Conservation (phyloP, 1,139 yeast species). For the Entelexis sorbosivorans region DNA sequence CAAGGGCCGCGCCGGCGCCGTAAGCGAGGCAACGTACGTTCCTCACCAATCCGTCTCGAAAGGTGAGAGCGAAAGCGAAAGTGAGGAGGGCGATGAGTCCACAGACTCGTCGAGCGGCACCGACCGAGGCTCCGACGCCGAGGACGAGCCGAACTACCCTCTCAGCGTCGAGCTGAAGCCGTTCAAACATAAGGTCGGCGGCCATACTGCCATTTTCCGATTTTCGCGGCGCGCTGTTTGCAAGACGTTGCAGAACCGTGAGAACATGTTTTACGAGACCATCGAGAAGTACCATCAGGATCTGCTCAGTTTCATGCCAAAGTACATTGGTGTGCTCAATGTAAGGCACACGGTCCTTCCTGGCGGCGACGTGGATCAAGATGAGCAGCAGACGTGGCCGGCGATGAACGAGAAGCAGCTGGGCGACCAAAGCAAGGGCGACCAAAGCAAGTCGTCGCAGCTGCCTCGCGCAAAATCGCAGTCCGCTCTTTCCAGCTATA, state of each 20-base stretch:
- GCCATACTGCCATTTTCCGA: constrained; percentile 92
- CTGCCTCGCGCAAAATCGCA: constrained; percentile 11
- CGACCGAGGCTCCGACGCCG: constrained; percentile 18
- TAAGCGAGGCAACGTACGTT: constrained; percentile 25
- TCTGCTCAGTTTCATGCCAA: constrained; percentile 75
- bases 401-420: not conserved
- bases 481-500: constrained; percentile 11
- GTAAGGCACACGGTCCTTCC: constrained; percentile 48
- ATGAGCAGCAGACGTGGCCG: not conserved
- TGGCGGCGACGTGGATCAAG: not conserved
- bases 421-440: not conserved
- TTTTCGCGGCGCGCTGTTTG: constrained; percentile 92
- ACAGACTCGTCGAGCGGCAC: constrained; percentile 23
- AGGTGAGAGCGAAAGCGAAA: constrained; percentile 4
- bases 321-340: constrained; percentile 83
- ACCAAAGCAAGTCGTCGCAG: not conserved
- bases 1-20: constrained; percentile 18
- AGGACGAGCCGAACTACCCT: constrained; percentile 25
- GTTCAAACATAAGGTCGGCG: constrained; percentile 88
- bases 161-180: constrained; percentile 72
- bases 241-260: constrained; percentile 81
- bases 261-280: constrained; percentile 82
- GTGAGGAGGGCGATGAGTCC: not conserved
- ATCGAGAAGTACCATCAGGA: constrained; percentile 70
- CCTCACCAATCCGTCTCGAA: constrained; percentile 20